Conservation (phyloP, 768 basidiomycete species). For the Xerocomellus intermedius region DNA sequence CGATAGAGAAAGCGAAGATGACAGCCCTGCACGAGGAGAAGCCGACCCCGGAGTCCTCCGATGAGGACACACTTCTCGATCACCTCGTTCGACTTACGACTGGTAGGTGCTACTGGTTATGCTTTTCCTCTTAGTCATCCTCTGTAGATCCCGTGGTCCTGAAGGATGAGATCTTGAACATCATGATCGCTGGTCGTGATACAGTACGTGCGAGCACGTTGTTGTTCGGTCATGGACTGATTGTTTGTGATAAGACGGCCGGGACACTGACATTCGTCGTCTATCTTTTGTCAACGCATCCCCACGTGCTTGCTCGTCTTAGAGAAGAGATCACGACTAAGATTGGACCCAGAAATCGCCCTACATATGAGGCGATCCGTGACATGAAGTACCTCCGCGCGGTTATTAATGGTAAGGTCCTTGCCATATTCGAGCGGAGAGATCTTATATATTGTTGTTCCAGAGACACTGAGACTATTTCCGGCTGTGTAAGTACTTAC, state of each 20-base stretch:
- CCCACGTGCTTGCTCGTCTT: slow-evolving; percentile 43
- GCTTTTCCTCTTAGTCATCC: slow-evolving; percentile 14
- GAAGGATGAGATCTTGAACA: slow-evolving; percentile 35
- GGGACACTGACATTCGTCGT: slow-evolving; percentile 35
- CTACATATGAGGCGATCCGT: slow-evolving; percentile 53
- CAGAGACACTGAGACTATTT: slow-evolving; percentile 56
- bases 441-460: neutral
- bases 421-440: neutral
- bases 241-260: slow-evolving; percentile 36
- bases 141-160: slow-evolving; percentile 27
- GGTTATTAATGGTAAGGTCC: slow-evolving; percentile 54
- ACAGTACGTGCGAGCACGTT: slow-evolving; percentile 11
- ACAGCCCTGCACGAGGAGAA: slow-evolving; percentile 20
- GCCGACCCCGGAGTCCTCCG: slow-evolving; percentile 29
- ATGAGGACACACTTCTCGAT: slow-evolving; percentile 53
- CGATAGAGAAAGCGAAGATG: slow-evolving; percentile 42
- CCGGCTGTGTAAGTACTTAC: slow-evolving; percentile 41
- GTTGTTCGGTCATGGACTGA: neutral
- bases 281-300: slow-evolving; percentile 52
- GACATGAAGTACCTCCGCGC: slow-evolving; percentile 65
- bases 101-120: slow-evolving; percentile 24
- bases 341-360: slow-evolving; percentile 48
- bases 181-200: slow-evolving; percentile 34
- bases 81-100: slow-evolving; percentile 53
- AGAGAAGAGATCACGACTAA: slow-evolving; percentile 54